Evolutionary conservation across 2,329 filamentous ascomycete genomes (phyloP).

Genomic region (Scytalidium sp.): DNA sequence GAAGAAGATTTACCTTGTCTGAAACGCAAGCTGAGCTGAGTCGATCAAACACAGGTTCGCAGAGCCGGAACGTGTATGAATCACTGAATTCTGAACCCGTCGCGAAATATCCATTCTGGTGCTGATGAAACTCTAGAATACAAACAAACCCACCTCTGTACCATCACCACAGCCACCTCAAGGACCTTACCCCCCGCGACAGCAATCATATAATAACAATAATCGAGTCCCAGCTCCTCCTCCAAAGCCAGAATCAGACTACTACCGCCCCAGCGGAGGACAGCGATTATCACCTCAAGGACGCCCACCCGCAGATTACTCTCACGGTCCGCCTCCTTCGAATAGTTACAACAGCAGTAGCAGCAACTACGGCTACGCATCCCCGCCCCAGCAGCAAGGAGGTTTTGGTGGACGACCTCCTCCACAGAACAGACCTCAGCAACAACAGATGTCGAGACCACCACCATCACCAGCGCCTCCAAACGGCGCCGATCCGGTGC

Average conservation of each 20-base stretch:
- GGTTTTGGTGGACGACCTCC: conserved; percentile 37
- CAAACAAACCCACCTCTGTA: not conserved
- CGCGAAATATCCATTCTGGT: not conserved
- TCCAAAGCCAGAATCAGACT: conserved; percentile 25
- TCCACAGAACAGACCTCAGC: conserved; percentile 43
- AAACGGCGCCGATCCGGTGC: conserved; percentile 61
- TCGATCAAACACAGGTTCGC: conserved; percentile 40
- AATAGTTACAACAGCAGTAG: not conserved
- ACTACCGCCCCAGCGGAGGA: conserved; percentile 18
- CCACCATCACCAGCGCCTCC: conserved; percentile 61
- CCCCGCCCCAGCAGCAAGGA: conserved; percentile 34
- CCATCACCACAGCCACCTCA: conserved; percentile 1
- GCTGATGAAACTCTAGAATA: not conserved
- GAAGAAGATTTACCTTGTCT: conserved; percentile 1
- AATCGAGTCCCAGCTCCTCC: conserved; percentile 42
- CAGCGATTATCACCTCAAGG: conserved; percentile 21
- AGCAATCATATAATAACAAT: conserved; percentile 25
- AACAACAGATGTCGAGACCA: conserved; percentile 51
- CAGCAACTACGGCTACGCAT: conserved; percentile 38
- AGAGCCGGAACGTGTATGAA: conserved; percentile 43
- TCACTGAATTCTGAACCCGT: no score
- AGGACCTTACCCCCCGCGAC: conserved; percentile 2
- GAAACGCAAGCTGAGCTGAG: conserved; percentile 5
- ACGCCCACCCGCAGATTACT: conserved; percentile 19
- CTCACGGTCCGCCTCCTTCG: conserved; percentile 29